Conservation (phyloP, 768 basidiomycete species). For the Suillus weaverae region DNA sequence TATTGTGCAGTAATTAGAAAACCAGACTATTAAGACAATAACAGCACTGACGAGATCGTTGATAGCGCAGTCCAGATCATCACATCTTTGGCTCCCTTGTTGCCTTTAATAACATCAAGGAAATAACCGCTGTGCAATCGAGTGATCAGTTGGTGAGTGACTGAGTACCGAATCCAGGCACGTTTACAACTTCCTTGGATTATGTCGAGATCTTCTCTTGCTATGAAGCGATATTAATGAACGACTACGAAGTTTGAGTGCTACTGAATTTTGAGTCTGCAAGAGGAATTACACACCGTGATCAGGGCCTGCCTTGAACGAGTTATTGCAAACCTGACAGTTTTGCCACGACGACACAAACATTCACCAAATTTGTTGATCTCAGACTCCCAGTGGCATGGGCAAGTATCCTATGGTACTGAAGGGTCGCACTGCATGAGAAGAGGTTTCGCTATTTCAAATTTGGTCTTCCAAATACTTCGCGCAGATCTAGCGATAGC, state of each 20-base stretch:
- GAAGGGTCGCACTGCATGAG: neutral
- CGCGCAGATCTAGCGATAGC: conserved; percentile 19
- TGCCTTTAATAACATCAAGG: too few relatives aligned
- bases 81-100: neutral
- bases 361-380: neutral
- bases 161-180: neutral
- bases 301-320: too few relatives aligned
- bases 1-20: conserved; percentile 13
- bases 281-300: neutral
- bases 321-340: neutral
- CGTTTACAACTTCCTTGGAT: neutral
- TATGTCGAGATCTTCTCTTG: neutral
- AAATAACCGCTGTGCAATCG: neutral
- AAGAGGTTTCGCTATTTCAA: conserved; percentile 33
- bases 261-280: neutral
- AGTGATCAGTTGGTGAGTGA: neutral
- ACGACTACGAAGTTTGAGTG: neutral
- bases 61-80: neutral
- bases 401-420: neutral
- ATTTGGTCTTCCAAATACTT: conserved; percentile 15
- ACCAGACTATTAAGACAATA: neutral
- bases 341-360: neutral
- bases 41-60: neutral
- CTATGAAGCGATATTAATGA: conserved; percentile 5
- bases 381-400: neutral